Conservation (phyloP, 805 yeast species). For the Lipomyces chichibuensis region DNA sequence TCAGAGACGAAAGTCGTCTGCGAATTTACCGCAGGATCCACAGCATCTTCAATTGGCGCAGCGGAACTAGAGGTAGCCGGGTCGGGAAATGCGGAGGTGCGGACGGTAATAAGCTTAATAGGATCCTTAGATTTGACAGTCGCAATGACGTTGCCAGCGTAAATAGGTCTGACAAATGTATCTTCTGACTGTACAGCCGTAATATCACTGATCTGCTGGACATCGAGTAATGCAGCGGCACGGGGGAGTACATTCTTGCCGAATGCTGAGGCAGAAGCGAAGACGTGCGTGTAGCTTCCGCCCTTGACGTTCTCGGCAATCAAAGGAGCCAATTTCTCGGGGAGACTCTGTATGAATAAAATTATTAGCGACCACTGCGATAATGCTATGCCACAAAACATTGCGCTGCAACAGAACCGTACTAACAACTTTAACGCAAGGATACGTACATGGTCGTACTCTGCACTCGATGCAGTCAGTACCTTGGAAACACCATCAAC, state of each 20-base stretch:
- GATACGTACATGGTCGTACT: conserved; percentile 56
- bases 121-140: conserved; percentile 75
- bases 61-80: conserved; percentile 47
- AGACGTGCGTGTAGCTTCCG: conserved; percentile 64
- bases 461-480: conserved; percentile 58
- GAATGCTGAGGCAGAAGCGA: conserved; percentile 80
- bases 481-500: conserved; percentile 59
- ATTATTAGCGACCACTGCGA: neutral
- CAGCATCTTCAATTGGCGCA: conserved; percentile 54
- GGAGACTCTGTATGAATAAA: conserved; percentile 50
- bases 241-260: conserved; percentile 89
- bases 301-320: conserved; percentile 52
- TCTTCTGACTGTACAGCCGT: conserved; percentile 64
- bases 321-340: conserved; percentile 81
- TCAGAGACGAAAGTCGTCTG: conserved; percentile 71
- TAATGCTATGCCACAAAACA: neutral
- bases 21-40: conserved; percentile 44
- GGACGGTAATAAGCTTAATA: conserved; percentile 70
- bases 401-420: neutral
- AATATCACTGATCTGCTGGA: conserved; percentile 86
- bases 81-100: conserved; percentile 77
- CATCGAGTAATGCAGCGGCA: conserved; percentile 78
- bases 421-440: neutral
- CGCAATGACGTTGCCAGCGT: conserved; percentile 91
- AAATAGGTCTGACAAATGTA: conserved; percentile 89